Conservation (phyloP, 495 filamentous ascomycete species). For the Podospora fimiseda region DNA sequence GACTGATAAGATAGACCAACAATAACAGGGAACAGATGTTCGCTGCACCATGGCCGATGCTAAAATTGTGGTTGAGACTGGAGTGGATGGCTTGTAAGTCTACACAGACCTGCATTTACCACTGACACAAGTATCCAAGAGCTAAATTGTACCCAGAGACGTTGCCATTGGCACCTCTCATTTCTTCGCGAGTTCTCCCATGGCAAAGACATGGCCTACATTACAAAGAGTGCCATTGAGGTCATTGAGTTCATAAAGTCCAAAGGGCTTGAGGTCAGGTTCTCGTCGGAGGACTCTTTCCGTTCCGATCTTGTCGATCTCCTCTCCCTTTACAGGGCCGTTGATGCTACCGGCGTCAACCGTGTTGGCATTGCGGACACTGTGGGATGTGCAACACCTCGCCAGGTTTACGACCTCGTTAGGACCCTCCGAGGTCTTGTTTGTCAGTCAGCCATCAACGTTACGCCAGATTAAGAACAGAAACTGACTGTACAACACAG, state of each 20-base stretch:
- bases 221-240: constrained; percentile 84
- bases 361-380: constrained; percentile 82
- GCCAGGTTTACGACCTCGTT: constrained; percentile 86
- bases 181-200: constrained; percentile 88
- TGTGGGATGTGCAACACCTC: constrained; percentile 69
- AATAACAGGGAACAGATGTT: constrained; percentile 72
- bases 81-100: constrained; percentile 53
- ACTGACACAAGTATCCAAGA: no score
- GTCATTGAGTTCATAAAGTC: constrained; percentile 93
- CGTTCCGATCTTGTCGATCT: constrained; percentile 77
- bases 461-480: no score
- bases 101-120: no score
- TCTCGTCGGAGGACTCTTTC: constrained; percentile 79
- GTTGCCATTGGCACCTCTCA: constrained; percentile 92
- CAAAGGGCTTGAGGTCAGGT: constrained; percentile 71
- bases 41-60: constrained; percentile 94
- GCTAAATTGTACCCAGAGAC: no score
- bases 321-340: constrained; percentile 67
- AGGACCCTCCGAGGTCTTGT: constrained; percentile 67
- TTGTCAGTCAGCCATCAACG: no score
- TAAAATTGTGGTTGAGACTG: constrained; percentile 78
- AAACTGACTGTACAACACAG: no score
- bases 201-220: constrained; percentile 90
- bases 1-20: not conserved
- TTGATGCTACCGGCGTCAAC: constrained; percentile 74